Conservation (phyloP, 2,329 filamentous ascomycete genomes). For the Colletotrichum sp. region DNA sequence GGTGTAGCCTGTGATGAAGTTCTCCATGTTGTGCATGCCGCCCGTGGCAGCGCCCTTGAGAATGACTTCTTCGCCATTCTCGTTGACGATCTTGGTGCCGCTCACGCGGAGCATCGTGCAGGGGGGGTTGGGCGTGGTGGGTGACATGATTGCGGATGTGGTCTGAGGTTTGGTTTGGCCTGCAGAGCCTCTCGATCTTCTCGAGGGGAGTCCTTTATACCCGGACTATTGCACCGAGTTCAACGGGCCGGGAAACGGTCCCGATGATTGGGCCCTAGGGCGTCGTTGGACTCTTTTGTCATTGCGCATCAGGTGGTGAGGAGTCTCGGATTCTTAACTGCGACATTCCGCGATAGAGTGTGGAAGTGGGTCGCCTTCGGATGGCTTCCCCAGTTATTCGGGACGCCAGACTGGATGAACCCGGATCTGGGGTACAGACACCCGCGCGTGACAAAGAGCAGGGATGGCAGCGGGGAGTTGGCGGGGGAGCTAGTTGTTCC, state of each 20-base stretch:
- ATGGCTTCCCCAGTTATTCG: background rate
- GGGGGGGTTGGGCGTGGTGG: slow-evolving; percentile 5
- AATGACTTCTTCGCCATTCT: slow-evolving; percentile 47
- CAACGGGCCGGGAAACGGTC: background rate
- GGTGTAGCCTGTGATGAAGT: slow-evolving; percentile 68
- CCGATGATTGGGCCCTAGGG: background rate
- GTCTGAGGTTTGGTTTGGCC: background rate
- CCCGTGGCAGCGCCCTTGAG: slow-evolving; percentile 40
- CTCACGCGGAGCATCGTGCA: slow-evolving; percentile 34
- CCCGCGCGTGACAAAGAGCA: background rate
- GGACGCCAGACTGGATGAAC: background rate
- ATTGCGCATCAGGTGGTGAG: background rate
- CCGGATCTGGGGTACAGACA: background rate
- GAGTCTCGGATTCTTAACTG: background rate
- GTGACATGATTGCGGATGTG: background rate
- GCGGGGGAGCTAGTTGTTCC: background rate
- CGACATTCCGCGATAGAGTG: slow-evolving; percentile 13
- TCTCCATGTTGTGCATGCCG: slow-evolving; percentile 55
- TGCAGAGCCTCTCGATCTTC: background rate
- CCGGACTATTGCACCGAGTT: background rate
- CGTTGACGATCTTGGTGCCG: slow-evolving; percentile 46
- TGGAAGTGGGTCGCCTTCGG: background rate
- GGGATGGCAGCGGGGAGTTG: background rate
- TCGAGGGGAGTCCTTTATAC: slow-evolving; percentile 5
- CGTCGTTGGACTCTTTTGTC: background rate